phyloP scores from a whole-genome alignment of 2,329 filamentous ascomycete species.

The Xylariaceae sp. region DNA sequence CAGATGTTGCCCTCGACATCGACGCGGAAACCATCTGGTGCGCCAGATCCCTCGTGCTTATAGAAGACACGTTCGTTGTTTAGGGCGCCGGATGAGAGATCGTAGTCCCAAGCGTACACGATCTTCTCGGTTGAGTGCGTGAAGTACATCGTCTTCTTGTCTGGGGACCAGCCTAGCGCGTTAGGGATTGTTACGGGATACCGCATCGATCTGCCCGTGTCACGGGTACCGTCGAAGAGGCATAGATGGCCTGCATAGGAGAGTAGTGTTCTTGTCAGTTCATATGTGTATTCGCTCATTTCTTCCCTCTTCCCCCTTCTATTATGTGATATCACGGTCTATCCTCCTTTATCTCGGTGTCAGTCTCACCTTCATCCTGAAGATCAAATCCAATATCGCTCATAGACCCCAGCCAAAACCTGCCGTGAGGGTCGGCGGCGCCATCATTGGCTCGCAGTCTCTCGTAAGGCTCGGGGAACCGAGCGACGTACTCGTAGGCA shows the following conservation, averaged over 20 bases:
- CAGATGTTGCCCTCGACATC: constrained; percentile 84
- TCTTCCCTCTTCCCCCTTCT: neutral
- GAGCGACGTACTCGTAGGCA: constrained; percentile 49
- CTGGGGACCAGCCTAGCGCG: constrained; percentile 74
- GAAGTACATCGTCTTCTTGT: constrained; percentile 73
- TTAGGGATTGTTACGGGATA: constrained; percentile 73
- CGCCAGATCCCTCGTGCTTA: constrained; percentile 59
- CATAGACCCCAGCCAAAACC: constrained; percentile 86
- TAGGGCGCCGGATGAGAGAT: constrained; percentile 54
- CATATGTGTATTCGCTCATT: constrained; percentile 7
- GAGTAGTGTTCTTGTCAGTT: constrained; percentile 1
- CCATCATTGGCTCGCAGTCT: constrained; percentile 75
- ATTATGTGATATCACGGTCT: neutral
- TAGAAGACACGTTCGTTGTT: constrained; percentile 71
- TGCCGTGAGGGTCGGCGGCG: constrained; percentile 70
- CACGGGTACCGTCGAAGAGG: constrained; percentile 62
- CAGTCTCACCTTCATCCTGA: constrained; percentile 51
- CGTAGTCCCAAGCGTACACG: constrained; percentile 74
- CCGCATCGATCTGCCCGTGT: constrained; percentile 52
- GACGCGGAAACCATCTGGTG: constrained; percentile 80
- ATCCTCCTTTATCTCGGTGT: neutral
- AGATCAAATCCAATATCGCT: constrained; percentile 64
- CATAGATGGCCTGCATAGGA: constrained; percentile 69
- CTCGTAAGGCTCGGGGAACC: constrained; percentile 46
- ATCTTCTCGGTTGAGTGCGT: constrained; percentile 70